Evolutionary conservation across 371 early-diverging fungal genomes (phyloP).

Genomic region (Parasitella parasitica): DNA sequence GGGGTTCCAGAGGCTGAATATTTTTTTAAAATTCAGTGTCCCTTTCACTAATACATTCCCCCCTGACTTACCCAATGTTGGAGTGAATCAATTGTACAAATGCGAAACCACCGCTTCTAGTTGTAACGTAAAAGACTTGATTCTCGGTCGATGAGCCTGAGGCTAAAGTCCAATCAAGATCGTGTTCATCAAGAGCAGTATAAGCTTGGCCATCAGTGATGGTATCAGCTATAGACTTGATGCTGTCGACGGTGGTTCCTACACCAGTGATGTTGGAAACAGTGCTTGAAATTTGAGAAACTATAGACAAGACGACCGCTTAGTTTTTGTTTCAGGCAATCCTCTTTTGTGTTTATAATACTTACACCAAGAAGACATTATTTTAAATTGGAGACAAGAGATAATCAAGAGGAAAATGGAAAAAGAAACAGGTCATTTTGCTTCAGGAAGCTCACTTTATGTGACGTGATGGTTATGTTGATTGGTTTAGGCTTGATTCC

Average conservation of each 20-base stretch:
- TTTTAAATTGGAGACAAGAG: background rate
- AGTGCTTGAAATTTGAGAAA: constrained; percentile 51
- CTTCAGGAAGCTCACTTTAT: background rate
- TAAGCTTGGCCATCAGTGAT: constrained; percentile 57
- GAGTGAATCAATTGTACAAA: constrained; percentile 88
- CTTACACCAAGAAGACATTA: constrained; percentile 33
- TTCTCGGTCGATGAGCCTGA: constrained; percentile 84
- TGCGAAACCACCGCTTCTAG: constrained; percentile 71
- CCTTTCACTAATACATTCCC: background rate
- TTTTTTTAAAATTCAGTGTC: constrained; percentile 10
- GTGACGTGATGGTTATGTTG: background rate
- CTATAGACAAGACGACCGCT: constrained; percentile 6
- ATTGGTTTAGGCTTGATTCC: background rate
- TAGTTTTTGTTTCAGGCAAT: background rate
- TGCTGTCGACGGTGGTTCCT: constrained; percentile 28
- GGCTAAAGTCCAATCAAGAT: constrained; percentile 74
- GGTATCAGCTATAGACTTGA: constrained; percentile 57
- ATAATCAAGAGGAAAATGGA: background rate
- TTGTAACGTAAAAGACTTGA: constrained; percentile 83
- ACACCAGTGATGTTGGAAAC: constrained; percentile 50
- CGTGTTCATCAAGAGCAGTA: constrained; percentile 60
- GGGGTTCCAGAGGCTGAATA: constrained; percentile 50
- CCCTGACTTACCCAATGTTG: constrained; percentile 65
- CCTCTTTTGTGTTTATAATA: background rate
- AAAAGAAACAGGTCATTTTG: background rate